Base-by-base conservation (phyloP, 2,329 filamentous ascomycete genomes). In the Ploettnerulaceae sp. region DNA sequence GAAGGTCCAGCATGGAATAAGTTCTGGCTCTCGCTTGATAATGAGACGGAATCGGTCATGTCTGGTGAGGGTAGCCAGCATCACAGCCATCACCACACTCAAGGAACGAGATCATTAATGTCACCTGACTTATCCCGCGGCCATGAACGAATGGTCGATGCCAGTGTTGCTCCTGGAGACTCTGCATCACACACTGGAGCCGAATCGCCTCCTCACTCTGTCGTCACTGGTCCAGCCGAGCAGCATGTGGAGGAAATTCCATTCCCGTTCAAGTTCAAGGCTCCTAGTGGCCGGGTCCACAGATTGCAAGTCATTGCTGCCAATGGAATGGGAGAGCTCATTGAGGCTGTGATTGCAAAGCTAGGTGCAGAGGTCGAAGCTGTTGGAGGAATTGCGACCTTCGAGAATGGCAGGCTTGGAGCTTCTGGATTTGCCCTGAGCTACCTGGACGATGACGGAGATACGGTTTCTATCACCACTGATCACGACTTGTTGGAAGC, bases 1-100 rank as follows among this genome's bases (percentile, higher is more conserved):
- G 93, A 98, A 69, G 93, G 93, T 0, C 93, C 93, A 4, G 93
- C 93, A 5, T 98, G 93, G 93, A 97, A 96, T 73, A 98, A 97
- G 69, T 98, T 98, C 72, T 98, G 93, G 93, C 75, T 97, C 57
- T 97, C 93, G 1, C 82, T 98, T 60, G 80, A 64, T 12, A 81
- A 97, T 66, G 82, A 94, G 60, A 91, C 90, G 11, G 93, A 97
- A 68, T 98, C 93, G 2, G 85, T 95, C 76, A 82, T 97, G 67
- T 98, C 93, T 49, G 93, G 90, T 50, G 89, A 94, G 47, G 87
- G 85, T 38, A 87, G 86, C 61, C 83, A 84, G 61, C 83, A 86
- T 61, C 83, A 83, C 61, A 42, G 39, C 12, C 39, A 42, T 6
- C 84, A 87, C 59, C 75, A 81, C 59, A 73, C 72, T 59, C 65